Evolutionary conservation across 345 rosid genomes (phyloP).

Genomic region (Euphorbia peplus): DNA sequence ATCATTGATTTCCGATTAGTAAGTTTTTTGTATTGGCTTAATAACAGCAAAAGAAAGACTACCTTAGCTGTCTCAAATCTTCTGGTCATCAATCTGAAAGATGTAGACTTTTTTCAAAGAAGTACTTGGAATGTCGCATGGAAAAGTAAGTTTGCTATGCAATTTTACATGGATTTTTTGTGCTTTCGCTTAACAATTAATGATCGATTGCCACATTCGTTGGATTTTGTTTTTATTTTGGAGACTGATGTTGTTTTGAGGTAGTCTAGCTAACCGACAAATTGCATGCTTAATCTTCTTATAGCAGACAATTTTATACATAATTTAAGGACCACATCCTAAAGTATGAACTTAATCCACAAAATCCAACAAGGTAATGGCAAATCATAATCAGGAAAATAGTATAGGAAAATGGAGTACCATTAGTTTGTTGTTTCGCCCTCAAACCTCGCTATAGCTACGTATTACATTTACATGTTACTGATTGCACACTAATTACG

Average conservation of each 20-base stretch:
- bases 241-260: background rate
- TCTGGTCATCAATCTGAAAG: slow-evolving; percentile 70
- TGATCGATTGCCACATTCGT: background rate
- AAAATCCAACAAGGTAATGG: too few species aligned
- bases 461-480: too few species aligned
- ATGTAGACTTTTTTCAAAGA: slow-evolving; percentile 70
- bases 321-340: too few species aligned
- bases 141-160: slow-evolving; percentile 59
- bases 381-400: too few species aligned
- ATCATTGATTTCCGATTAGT: too few species aligned
- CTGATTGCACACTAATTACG: too few species aligned
- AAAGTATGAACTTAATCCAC: too few species aligned
- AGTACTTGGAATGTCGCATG: slow-evolving; percentile 89
- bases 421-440: too few species aligned
- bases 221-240: background rate
- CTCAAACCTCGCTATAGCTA: too few species aligned
- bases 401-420: too few species aligned
- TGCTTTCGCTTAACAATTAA: background rate
- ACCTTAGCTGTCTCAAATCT: slow-evolving; percentile 76
- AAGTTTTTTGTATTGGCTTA: background rate
- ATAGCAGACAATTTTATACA: background rate
- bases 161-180: too few species aligned
- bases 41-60: slow-evolving; percentile 85
- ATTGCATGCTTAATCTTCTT: background rate
- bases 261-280: background rate